Percentiles rank a stretch among this genome's conserved stretches.
phyloP scores from a whole-genome alignment of 805 yeast species.

The Candida nanaspora region DNA sequence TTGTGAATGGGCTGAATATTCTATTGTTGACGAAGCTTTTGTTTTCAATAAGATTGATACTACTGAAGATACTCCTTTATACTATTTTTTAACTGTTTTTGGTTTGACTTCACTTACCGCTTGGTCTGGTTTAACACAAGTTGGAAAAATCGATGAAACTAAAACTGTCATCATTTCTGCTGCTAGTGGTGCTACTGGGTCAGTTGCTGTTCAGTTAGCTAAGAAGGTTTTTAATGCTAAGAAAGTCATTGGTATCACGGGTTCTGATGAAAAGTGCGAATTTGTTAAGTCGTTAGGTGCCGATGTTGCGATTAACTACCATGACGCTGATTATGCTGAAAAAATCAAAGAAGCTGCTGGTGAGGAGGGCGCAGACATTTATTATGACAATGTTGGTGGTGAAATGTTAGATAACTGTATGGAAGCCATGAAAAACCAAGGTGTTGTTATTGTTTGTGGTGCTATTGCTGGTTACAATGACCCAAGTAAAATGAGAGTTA shows the following conservation, averaged over 20 bases:
- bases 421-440: constrained; percentile 29
- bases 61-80: constrained; percentile 24
- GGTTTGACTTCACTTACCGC: constrained; percentile 61
- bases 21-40: constrained; percentile 23
- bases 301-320: constrained; percentile 48
- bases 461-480: constrained; percentile 54
- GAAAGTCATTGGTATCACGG: constrained; percentile 56
- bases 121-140: constrained; percentile 43
- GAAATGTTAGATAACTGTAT: constrained; percentile 41
- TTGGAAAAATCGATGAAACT: constrained; percentile 37
- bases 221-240: constrained; percentile 43
- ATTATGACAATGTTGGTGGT: constrained; percentile 64
- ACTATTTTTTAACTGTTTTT: constrained; percentile 38
- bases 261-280: constrained; percentile 47
- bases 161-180: constrained; percentile 52
- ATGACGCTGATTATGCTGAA: constrained; percentile 29
- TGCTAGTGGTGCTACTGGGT: constrained; percentile 74
- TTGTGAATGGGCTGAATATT: constrained; percentile 43
- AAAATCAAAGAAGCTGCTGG: constrained; percentile 35
- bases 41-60: constrained; percentile 26
- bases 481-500: constrained; percentile 26
- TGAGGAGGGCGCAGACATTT: constrained; percentile 42
- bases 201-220: constrained; percentile 50
- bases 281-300: constrained; percentile 50
- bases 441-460: constrained; percentile 54